Percentiles rank a stretch among this genome's conserved stretches.
Evolutionary conservation across 1,284 basidiomycete genomes (phyloP).

Genomic region (Tetrapyrgos nigripes): DNA sequence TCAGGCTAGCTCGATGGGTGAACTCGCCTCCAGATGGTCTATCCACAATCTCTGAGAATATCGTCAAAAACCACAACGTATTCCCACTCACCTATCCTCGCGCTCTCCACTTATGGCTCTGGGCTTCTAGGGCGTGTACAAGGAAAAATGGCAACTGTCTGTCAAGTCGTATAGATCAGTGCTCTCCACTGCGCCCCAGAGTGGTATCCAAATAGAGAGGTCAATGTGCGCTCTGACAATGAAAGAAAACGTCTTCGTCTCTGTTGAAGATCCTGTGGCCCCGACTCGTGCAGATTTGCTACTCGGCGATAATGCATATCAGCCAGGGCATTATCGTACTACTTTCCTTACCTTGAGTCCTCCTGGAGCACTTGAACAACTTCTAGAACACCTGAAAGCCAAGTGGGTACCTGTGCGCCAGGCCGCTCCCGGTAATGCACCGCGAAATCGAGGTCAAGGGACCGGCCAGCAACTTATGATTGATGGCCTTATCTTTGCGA

Average conservation of each 20-base stretch:
- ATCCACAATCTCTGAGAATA: constrained; percentile 70
- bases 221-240: constrained; percentile 77
- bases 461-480: constrained; percentile 68
- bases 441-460: constrained; percentile 48
- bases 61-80: constrained; percentile 73
- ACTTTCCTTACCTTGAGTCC: constrained; percentile 78
- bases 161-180: constrained; percentile 77
- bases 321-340: constrained; percentile 71
- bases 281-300: constrained; percentile 68
- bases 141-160: constrained; percentile 70
- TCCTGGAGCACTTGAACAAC: constrained; percentile 72
- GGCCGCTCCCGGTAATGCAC: constrained; percentile 42
- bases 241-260: constrained; percentile 78
- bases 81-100: constrained; percentile 21
- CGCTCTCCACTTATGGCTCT: constrained; percentile 21
- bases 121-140: constrained; percentile 53
- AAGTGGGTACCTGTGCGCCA: constrained; percentile 77
- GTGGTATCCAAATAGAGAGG: constrained; percentile 62
- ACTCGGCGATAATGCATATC: constrained; percentile 46
- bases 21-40: constrained; percentile 77
- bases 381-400: constrained; percentile 72
- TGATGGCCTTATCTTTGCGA: constrained; percentile 71
- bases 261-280: constrained; percentile 74
- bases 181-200: constrained; percentile 56
- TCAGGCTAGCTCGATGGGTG: constrained; percentile 77